phyloP scores from a whole-genome alignment of 306 rosid species.

The Luffa aegyptiaca region DNA sequence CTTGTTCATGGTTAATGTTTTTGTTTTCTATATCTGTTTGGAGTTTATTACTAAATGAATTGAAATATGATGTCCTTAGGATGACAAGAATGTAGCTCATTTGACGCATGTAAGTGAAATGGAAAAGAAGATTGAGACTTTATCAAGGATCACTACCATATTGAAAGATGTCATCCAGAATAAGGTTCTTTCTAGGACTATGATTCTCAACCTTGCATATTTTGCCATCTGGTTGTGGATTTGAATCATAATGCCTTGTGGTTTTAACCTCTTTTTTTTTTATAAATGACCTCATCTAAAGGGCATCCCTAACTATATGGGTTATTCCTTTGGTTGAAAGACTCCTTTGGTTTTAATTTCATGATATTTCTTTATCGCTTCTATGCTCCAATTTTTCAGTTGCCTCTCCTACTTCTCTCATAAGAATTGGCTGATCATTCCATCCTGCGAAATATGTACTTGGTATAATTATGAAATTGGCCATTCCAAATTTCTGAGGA shows the following conservation, averaged over 20 bases:
- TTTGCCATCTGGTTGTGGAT: neutral
- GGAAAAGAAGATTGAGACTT: constrained; percentile 83
- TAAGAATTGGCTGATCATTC: neutral
- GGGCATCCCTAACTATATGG: neutral
- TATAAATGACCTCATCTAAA: neutral
- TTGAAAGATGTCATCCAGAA: constrained; percentile 91
- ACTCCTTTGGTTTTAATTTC: neutral
- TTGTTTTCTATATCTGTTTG: neutral
- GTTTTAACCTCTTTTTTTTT: neutral
- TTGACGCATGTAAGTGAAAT: constrained; percentile 91
- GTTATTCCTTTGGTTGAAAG: neutral
- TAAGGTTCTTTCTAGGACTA: constrained; percentile 44
- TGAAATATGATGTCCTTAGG: constrained; percentile 35
- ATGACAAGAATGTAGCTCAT: constrained; percentile 91
- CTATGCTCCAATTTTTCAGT: neutral
- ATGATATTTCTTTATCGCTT: neutral
- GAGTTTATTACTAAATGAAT: neutral
- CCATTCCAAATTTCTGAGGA: neutral
- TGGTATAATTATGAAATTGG: neutral
- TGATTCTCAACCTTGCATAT: neutral
- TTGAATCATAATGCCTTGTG: neutral
- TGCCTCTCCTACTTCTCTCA: neutral
- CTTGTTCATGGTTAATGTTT: neutral
- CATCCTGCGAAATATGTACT: neutral
- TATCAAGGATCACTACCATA: constrained; percentile 76